Evolutionary conservation across 129 eudicot genomes (phyloP), one percentile per base, ranked within the genome.

Genomic region (Saposhnikovia divaricata): DNA sequence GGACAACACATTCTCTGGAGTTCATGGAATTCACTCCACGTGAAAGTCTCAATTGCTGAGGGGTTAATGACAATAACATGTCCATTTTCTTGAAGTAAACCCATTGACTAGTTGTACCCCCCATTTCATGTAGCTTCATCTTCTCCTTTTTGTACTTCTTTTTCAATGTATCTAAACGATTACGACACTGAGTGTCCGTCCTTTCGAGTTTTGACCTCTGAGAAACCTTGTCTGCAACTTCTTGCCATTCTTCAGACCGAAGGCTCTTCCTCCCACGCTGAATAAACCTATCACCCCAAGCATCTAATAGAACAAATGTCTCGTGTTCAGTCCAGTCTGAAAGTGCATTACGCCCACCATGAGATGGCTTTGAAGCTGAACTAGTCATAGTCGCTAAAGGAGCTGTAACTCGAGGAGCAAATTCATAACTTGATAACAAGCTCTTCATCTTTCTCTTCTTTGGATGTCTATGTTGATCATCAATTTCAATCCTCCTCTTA

Each of bases 101-200:
- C 98, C 98, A 93, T 44, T 88, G 85, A 66, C 85, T 84, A 59
- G 81, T 79, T 14, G 53, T 48, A 79, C 84, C 72, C 68, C 73
- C 55, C 59, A n/a, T 50, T 31, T 72, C 89, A 2, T 79, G 82
- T 23, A 80, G 45, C 81, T 53, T 84, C 73, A 69, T 59, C 77
- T 88, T 93, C 83, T 93, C 98, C 81, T 93, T 91, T 71, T 91
- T 93, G 90, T 93, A 93, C 81, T 93, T 93, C 83, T 93, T 93
- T 81, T 91, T 93, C 87, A 93, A 80, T 14, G 97, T 91, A 83
- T 91, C 96, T 76, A 93, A 81, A 70, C 97, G 95, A 84, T 93
- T 93, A 71, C 98, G 79, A 78, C 98, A 91, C 72, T 93, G 98
- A 71, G 96, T 85, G 63, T 93, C 91, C 0, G 97, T 84, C 74